Conservation (phyloP, 163 green algal genomes). For the Prototheca wickerhamii region DNA sequence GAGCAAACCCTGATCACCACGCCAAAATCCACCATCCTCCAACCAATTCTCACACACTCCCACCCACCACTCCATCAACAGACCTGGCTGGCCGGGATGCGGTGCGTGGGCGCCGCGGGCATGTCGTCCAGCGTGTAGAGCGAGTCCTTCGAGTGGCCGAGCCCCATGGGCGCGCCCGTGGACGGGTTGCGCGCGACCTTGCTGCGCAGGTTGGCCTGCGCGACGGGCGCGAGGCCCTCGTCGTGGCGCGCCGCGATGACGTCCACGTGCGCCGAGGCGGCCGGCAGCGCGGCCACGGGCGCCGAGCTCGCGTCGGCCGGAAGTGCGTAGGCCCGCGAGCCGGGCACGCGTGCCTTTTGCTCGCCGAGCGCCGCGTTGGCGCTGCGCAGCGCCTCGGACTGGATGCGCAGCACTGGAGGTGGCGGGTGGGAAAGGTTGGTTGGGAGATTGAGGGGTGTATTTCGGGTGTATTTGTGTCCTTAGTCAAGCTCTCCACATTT, state of each 20-base stretch:
- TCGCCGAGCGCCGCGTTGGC: conserved; percentile 38
- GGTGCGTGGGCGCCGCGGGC: conserved; percentile 11
- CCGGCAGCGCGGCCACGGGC: conserved; percentile 12
- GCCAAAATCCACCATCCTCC: no score
- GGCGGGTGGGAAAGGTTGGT: background rate
- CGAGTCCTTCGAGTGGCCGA: conserved; percentile 15
- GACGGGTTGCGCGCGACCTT: background rate
- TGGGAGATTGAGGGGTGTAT: background rate
- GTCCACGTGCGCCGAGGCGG: conserved; percentile 4
- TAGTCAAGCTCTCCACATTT: no score
- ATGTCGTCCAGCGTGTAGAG: conserved; percentile 24
- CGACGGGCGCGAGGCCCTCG: background rate
- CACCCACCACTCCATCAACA: background rate
- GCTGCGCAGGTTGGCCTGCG: background rate
- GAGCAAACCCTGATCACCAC: no score
- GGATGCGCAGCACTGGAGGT: conserved; percentile 46
- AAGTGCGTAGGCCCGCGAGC: background rate
- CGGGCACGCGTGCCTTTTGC: background rate
- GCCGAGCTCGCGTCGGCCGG: conserved; percentile 13
- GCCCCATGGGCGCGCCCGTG: background rate
- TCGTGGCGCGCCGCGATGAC: background rate
- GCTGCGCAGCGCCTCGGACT: conserved; percentile 44
- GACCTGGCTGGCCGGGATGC: conserved; percentile 11
- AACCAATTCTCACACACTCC: no score
- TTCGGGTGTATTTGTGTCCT: no score